These are phyloP conservation scores for Mucor indicus DNA, from an alignment of 371 early-diverging fungal species.

Conservation along the genomic window DNA sequence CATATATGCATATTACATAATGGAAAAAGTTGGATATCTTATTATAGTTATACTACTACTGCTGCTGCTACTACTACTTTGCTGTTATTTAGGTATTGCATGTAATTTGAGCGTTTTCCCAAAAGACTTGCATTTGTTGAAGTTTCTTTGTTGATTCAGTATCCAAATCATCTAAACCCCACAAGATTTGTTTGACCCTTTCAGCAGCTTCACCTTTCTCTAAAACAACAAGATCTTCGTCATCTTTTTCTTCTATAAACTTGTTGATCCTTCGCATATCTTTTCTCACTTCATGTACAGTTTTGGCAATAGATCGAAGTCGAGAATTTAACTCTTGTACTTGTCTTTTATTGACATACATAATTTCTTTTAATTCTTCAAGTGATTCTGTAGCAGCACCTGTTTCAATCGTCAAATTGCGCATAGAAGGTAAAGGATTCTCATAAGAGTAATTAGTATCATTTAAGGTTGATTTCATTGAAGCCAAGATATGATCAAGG, in stretches of 20 bases:
- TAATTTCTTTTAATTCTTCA: constrained; percentile 49
- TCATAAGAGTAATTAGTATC: constrained; percentile 36
- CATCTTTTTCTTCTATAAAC: constrained; percentile 45
- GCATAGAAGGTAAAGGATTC: constrained; percentile 39
- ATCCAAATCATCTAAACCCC: constrained; percentile 53
- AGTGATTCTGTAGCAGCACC: constrained; percentile 38
- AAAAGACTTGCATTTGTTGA: constrained; percentile 42
- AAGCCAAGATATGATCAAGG: constrained; percentile 27
- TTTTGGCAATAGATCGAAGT: constrained; percentile 48
- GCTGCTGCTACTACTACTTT: no score
- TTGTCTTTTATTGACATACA: constrained; percentile 50
- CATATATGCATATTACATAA: no score
- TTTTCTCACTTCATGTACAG: constrained; percentile 50
- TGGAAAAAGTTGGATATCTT: no score
- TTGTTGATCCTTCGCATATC: constrained; percentile 49
- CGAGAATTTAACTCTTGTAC: constrained; percentile 44
- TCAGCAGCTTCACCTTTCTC: constrained; percentile 50
- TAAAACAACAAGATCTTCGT: constrained; percentile 47
- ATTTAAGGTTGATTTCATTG: constrained; percentile 32
- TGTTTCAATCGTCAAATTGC: constrained; percentile 39
- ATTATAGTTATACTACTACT: no score
- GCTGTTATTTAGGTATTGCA: constrained; percentile 7
- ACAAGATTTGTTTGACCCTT: constrained; percentile 50
- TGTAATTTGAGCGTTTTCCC: constrained; percentile 26
- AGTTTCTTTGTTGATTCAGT: constrained; percentile 34